Evolutionary conservation across 2,329 filamentous ascomycete species (phyloP), one percentile per base, ranked within the genome.

Genomic region (Neofusicoccum parvum): DNA sequence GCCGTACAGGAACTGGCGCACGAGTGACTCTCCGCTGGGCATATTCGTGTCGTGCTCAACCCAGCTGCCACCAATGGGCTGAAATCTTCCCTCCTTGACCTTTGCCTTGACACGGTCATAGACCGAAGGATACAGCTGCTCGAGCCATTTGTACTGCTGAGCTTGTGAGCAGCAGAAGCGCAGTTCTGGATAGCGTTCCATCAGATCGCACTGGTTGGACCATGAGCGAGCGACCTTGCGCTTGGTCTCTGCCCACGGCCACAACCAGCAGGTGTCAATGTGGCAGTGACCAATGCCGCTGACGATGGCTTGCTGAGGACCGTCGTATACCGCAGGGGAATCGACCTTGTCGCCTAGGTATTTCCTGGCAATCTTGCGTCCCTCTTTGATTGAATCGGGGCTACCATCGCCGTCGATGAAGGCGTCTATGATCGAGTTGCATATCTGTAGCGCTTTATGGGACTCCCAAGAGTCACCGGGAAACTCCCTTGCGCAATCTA

Each of bases 41-140:
- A 99, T 86, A 75, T 99, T 99, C 69, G 95, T 99, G 76, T 99
- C 95, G 74, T 99, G 95, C 76, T 99, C 95, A 15, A 99, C 94
- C 95, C 95, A 99, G 80, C 93, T 97, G 63, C 95, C 95, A 69
- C 95, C 95, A 71, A 99, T 94, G 14, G 94, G 94, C 70, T 97
- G 92, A 78, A 99, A 99, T 67, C 87, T 90, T 23, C 94, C 94
- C 72, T 94, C 88, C 78, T 92, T 92, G 67, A 98, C 90, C 84
- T 97, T 96, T 64, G 86, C 82, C 82, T 96, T 96, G 70, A 99
- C 94, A 15, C 94, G 90, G 70, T 96, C 90, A 75, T 92, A 98
- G 1, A 92, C 90, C 46, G 88, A 88, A 0, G 95, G 94, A 74
- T 99, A 99, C 69, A 92, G 83, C 71, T 91, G 82, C 80, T 98